phyloP scores from a whole-genome alignment of 257 asterid species.

The Primulina eburnea region DNA sequence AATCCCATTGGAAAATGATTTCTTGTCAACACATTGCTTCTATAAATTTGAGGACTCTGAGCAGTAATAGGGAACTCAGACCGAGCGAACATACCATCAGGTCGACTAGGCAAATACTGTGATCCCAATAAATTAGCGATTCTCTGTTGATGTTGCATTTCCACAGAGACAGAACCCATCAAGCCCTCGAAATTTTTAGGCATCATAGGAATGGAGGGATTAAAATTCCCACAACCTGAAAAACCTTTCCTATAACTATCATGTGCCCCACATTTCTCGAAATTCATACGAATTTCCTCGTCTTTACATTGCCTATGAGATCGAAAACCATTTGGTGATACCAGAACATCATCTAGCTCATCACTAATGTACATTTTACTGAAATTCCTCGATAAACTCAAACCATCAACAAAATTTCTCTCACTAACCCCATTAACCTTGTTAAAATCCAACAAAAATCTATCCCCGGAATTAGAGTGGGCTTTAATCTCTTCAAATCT shows the following conservation, averaged over 20 bases:
- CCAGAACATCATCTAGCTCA: constrained; percentile 33
- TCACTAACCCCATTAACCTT: constrained; percentile 27
- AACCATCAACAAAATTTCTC: constrained; percentile 33
- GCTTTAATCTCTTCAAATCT: constrained; percentile 41
- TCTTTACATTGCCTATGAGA: constrained; percentile 30
- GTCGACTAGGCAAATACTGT: constrained; percentile 23
- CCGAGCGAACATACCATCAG: constrained; percentile 31
- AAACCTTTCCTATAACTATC: constrained; percentile 29
- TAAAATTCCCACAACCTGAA: constrained; percentile 35
- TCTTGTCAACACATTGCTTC: constrained; percentile 27
- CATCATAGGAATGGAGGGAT: constrained; percentile 30
- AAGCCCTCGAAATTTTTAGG: constrained; percentile 35
- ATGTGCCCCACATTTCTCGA: constrained; percentile 28
- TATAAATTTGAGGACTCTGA: constrained; percentile 31
- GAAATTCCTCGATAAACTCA: constrained; percentile 40
- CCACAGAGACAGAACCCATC: constrained; percentile 30
- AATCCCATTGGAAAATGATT: constrained; percentile 36
- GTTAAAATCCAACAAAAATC: constrained; percentile 36
- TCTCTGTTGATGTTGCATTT: constrained; percentile 34
- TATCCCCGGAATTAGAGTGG: constrained; percentile 32
- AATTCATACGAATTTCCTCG: constrained; percentile 26
- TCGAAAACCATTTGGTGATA: constrained; percentile 28
- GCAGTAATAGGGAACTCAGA: constrained; percentile 31
- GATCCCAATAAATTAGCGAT: constrained; percentile 32
- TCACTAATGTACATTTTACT: constrained; percentile 48